Conservation (phyloP, 306 rosid genomes). For the Vigna mungo region DNA sequence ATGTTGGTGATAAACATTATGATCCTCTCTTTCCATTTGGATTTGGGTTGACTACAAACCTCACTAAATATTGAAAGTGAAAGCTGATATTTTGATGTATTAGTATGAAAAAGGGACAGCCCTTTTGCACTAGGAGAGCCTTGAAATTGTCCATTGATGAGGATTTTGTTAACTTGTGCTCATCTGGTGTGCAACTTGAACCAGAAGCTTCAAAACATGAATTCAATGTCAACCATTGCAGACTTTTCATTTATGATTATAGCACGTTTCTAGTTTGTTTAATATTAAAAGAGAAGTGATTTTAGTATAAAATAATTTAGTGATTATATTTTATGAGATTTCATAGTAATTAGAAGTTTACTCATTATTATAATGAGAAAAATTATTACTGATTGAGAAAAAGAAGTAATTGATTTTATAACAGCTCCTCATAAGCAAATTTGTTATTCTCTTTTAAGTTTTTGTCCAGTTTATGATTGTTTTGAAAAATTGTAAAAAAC, state of each 20-base stretch:
- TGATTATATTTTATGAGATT: too few relatives aligned
- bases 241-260: neutral
- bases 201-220: neutral
- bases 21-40: slow-evolving; percentile 52
- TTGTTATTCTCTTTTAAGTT: too few relatives aligned
- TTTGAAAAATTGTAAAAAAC: too few relatives aligned
- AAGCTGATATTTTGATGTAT: neutral
- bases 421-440: too few relatives aligned
- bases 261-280: too few relatives aligned
- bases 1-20: slow-evolving; percentile 52
- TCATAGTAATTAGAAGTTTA: too few relatives aligned
- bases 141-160: slow-evolving; percentile 14
- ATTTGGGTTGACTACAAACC: slow-evolving; percentile 40
- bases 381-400: too few relatives aligned
- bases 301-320: too few relatives aligned
- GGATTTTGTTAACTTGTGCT: neutral
- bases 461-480: too few relatives aligned
- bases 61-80: slow-evolving; percentile 34
- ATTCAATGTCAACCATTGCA: neutral
- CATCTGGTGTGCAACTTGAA: neutral
- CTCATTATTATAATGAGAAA: too few relatives aligned
- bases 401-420: too few relatives aligned
- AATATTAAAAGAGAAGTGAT: too few relatives aligned
- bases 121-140: neutral
- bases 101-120: neutral